Percentiles rank a stretch among this genome's conserved stretches.
These are phyloP conservation scores for Chrysochromulina parva DNA, from an alignment of 78 protist genomes.

Conservation along the genomic window DNA sequence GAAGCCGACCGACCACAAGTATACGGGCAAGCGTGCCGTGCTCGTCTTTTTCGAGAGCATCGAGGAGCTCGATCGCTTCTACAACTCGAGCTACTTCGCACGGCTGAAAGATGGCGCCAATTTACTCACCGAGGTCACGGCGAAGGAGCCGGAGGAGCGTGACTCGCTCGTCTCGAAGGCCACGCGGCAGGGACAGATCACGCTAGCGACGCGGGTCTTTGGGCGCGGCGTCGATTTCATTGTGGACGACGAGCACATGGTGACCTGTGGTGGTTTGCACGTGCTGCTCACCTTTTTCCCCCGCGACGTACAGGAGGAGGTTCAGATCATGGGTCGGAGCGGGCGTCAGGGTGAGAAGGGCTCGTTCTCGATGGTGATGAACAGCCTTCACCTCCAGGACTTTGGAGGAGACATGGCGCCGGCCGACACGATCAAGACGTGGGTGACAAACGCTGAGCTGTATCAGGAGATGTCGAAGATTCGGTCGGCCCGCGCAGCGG, in stretches of 20 bases:
- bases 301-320: constrained; percentile 7
- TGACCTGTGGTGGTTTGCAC: constrained; percentile 7
- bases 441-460: too few species aligned
- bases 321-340: constrained; percentile 42
- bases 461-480: too few species aligned
- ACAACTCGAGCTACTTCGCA: not conserved
- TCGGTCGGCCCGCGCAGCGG: too few species aligned
- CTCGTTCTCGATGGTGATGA: not conserved
- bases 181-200: not conserved
- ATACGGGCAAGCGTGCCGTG: not conserved
- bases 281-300: constrained; percentile 41
- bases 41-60: constrained; percentile 30
- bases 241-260: not conserved
- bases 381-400: not conserved
- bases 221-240: constrained; percentile 46
- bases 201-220: not conserved
- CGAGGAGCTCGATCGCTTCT: not conserved
- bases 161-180: not conserved
- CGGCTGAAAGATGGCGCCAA: too few species aligned
- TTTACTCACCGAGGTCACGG: too few species aligned
- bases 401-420: too few species aligned
- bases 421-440: too few species aligned
- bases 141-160: not conserved
- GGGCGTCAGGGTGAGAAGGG: constrained; percentile 47
- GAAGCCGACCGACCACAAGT: not conserved